Percentiles rank a stretch among this genome's conserved stretches.
phyloP scores from a whole-genome alignment of 208 protist species.

The Pavlovales sp. region DNA sequence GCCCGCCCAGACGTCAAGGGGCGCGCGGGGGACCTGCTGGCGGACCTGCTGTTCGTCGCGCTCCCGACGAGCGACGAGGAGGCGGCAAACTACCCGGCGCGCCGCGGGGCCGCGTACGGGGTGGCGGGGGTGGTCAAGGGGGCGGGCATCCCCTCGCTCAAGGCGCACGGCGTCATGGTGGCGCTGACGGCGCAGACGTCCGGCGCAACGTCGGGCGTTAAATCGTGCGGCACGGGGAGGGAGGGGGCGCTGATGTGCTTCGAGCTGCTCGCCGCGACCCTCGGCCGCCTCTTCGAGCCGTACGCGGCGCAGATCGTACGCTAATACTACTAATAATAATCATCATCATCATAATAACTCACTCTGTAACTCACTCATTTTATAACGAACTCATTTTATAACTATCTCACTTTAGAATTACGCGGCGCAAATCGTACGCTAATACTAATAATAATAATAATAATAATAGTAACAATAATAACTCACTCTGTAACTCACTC shows the following conservation, averaged over 20 bases:
- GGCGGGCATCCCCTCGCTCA: slow-evolving; percentile 67
- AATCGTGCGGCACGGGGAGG: background rate
- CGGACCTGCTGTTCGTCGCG: background rate
- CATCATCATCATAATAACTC: no score
- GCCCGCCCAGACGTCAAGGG: slow-evolving; percentile 29
- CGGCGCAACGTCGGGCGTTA: background rate
- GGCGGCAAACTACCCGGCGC: slow-evolving; percentile 54
- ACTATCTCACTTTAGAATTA: background rate
- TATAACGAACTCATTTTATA: background rate
- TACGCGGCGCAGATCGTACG: slow-evolving; percentile 68
- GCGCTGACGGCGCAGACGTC: slow-evolving; percentile 51
- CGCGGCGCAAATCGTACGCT: no score
- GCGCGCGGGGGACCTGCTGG: background rate
- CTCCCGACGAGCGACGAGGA: background rate
- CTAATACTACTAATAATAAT: slow-evolving; percentile 9
- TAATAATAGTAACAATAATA: no score
- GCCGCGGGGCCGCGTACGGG: slow-evolving; percentile 73
- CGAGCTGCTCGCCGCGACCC: slow-evolving; percentile 63
- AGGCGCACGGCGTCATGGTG: slow-evolving; percentile 65
- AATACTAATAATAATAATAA: no score
- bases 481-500: no score
- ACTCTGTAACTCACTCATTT: background rate
- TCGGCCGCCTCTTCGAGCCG: slow-evolving; percentile 76
- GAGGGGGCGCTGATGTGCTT: slow-evolving; percentile 70
- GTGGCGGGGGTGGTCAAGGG: slow-evolving; percentile 74